Evolutionary conservation across 2,329 filamentous ascomycete genomes (phyloP).

Genomic region (Fusarium sp.): DNA sequence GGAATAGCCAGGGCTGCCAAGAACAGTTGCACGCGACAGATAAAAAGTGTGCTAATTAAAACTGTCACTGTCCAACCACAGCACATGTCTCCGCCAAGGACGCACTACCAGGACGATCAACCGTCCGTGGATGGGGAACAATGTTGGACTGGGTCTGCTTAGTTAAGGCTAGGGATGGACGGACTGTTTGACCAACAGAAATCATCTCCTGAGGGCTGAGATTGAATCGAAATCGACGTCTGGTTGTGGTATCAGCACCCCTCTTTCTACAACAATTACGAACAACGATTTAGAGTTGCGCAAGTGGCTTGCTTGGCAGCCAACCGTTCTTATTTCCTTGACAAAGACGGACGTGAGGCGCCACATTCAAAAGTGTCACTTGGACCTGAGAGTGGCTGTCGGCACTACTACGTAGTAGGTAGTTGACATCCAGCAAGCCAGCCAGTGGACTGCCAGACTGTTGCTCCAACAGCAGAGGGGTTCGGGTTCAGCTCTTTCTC

Average conservation of each 20-base stretch:
- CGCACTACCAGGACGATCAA: slow-evolving; percentile 11
- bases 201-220: slow-evolving; percentile 10
- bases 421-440: neutral
- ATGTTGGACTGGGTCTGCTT: slow-evolving; percentile 20
- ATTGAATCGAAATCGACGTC: slow-evolving; percentile 3
- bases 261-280: neutral
- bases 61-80: slow-evolving; percentile 23
- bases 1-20: neutral
- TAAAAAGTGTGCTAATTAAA: slow-evolving; percentile 20
- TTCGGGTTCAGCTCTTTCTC: slow-evolving; percentile 5
- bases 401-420: neutral
- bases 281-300: slow-evolving; percentile 36
- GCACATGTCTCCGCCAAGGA: slow-evolving; percentile 2
- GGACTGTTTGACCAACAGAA: slow-evolving; percentile 17
- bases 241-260: neutral
- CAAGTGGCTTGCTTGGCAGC: slow-evolving; percentile 25
- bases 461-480: slow-evolving; percentile 7
- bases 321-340: slow-evolving; percentile 20
- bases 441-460: neutral
- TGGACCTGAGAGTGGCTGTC: slow-evolving; percentile 27
- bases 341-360: slow-evolving; percentile 17
- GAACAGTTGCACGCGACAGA: slow-evolving; percentile 24
- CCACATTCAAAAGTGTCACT: slow-evolving; percentile 24
- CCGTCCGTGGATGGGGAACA: slow-evolving; percentile 25
- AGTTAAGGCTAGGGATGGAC: slow-evolving; percentile 14